phyloP scores from a whole-genome alignment of 805 yeast genomes.

The Pichia nanzhaoensis region DNA sequence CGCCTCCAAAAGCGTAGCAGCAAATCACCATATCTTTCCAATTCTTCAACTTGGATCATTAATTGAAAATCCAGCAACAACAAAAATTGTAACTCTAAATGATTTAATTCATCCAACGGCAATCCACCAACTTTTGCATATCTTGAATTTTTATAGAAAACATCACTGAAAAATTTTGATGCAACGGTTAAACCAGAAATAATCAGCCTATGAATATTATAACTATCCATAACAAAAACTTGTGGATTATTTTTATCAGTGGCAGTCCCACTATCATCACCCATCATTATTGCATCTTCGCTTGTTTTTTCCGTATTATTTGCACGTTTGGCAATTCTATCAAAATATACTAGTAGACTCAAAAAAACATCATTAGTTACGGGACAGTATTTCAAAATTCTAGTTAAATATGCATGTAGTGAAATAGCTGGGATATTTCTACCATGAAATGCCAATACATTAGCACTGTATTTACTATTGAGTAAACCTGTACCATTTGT shows the following conservation, averaged over 20 bases:
- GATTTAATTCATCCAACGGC: conserved; percentile 88
- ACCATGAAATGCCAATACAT: conserved; percentile 88
- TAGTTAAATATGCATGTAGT: conserved; percentile 77
- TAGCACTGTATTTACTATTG: conserved; percentile 48
- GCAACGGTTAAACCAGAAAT: conserved; percentile 95
- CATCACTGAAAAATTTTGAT: conserved; percentile 89
- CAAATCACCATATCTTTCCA: conserved; percentile 84
- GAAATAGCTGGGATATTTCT: conserved; percentile 94
- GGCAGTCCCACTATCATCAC: conserved; percentile 12
- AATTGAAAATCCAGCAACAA: conserved; percentile 78
- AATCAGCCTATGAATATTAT: conserved; percentile 87
- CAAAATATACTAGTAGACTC: conserved; percentile 86
- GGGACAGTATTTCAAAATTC: conserved; percentile 95
- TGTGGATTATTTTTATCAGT: conserved; percentile 33
- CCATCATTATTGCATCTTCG: conserved; percentile 21
- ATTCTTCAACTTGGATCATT: conserved; percentile 82
- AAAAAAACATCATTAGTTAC: conserved; percentile 96
- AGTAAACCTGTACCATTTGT: conserved; percentile 16
- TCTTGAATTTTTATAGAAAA: conserved; percentile 87
- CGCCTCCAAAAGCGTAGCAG: conserved; percentile 78
- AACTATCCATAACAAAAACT: conserved; percentile 90
- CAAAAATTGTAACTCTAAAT: conserved; percentile 83
- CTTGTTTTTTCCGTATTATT: conserved; percentile 34
- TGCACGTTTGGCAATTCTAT: conserved; percentile 82
- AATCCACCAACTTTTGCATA: conserved; percentile 95